These are phyloP conservation scores for Kwoniella dejecticola DNA, from an alignment of 768 basidiomycete genomes.

Conservation along the genomic window DNA sequence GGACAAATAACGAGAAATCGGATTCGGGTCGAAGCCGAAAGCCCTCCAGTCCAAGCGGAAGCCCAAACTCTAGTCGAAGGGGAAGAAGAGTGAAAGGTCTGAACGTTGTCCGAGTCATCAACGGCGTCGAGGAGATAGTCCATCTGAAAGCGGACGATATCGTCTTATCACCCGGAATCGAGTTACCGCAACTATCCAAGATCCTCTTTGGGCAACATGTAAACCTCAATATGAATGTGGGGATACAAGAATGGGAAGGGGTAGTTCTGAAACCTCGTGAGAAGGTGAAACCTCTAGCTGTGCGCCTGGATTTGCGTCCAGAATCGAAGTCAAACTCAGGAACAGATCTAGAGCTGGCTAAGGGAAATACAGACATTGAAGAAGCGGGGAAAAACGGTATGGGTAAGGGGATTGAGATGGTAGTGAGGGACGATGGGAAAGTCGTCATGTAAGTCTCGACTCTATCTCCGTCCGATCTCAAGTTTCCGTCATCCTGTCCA, in stretches of 20 bases:
- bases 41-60: no score
- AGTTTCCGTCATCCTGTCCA: no score
- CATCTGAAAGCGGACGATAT: conserved; percentile 66
- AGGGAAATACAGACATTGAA: no score
- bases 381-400: no score
- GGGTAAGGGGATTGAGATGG: no score
- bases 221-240: conserved; percentile 24
- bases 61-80: background rate
- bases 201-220: conserved; percentile 35
- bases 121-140: conserved; percentile 14
- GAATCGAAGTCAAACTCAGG: no score
- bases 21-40: no score
- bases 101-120: conserved; percentile 3
- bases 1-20: no score
- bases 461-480: no score
- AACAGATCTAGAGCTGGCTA: background rate
- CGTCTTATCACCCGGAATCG: conserved; percentile 75
- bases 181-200: conserved; percentile 64
- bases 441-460: conserved; percentile 3
- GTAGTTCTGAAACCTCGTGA: conserved; percentile 42
- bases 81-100: conserved; percentile 9
- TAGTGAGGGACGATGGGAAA: conserved; percentile 3
- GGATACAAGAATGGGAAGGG: conserved; percentile 5
- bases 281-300: conserved; percentile 60
- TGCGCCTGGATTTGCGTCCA: background rate